These are phyloP conservation scores for Botryotinia calthae DNA, from an alignment of 2,329 filamentous ascomycete genomes.

Conservation along the genomic window DNA sequence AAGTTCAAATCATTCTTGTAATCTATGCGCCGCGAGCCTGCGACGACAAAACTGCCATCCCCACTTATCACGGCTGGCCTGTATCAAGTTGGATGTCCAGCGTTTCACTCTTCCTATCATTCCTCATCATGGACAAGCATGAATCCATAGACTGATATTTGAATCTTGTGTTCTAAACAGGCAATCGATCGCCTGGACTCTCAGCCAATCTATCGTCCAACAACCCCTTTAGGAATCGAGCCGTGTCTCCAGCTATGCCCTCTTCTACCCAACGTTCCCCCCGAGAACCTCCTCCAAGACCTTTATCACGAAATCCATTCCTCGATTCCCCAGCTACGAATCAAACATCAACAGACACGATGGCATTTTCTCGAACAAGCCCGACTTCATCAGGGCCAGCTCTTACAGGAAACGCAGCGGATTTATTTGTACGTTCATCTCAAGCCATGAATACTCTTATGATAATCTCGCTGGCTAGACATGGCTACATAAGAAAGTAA, in stretches of 20 bases:
- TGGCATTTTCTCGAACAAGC: constrained; percentile 47
- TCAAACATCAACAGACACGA: constrained; percentile 42
- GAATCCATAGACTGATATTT: constrained; percentile 33
- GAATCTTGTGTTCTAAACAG: constrained; percentile 34
- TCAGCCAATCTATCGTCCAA: constrained; percentile 68
- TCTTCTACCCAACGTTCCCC: constrained; percentile 51
- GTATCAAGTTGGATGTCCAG: constrained; percentile 36
- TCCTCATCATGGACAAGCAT: constrained; percentile 34
- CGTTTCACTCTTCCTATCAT: constrained; percentile 32
- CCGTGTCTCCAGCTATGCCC: constrained; percentile 54
- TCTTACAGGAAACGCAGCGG: constrained; percentile 55
- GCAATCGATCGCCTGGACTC: constrained; percentile 48
- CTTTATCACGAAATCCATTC: constrained; percentile 73
- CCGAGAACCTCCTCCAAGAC: constrained; percentile 56
- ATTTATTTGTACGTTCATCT: constrained; percentile 68
- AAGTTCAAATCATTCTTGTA: constrained; percentile 29
- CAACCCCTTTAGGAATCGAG: constrained; percentile 77
- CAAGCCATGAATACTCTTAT: not conserved
- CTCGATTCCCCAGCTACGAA: constrained; percentile 51
- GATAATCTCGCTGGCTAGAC: not conserved
- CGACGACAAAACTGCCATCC: constrained; percentile 27
- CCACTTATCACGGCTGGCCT: constrained; percentile 33
- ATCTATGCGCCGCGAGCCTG: constrained; percentile 30
- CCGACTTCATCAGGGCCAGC: constrained; percentile 42
- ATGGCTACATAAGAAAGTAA: not conserved